phyloP scores from a whole-genome alignment of 1,284 basidiomycete species.

The Polyporus tsugae region DNA sequence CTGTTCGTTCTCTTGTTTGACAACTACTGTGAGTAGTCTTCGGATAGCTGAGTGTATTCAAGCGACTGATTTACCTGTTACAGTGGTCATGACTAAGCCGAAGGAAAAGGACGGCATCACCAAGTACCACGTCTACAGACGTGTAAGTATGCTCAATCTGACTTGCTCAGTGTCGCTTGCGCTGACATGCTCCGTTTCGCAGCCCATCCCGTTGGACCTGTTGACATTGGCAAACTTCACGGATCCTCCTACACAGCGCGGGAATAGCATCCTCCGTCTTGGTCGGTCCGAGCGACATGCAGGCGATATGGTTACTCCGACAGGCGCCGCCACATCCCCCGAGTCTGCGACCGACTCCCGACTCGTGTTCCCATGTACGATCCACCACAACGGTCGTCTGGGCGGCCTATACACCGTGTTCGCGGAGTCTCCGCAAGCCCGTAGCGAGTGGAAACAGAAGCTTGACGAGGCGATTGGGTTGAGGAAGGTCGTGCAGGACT shows the following conservation, averaged over 20 bases:
- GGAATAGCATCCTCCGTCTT: constrained; percentile 64
- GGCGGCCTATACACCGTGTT: constrained; percentile 88
- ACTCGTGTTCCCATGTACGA: constrained; percentile 82
- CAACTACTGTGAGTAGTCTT: constrained; percentile 77
- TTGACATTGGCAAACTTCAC: constrained; percentile 84
- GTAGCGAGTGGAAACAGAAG: constrained; percentile 90
- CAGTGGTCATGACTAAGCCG: constrained; percentile 89
- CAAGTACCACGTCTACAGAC: constrained; percentile 82
- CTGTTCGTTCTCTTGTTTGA: constrained; percentile 91
- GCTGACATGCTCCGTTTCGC: not conserved
- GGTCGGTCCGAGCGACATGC: constrained; percentile 46
- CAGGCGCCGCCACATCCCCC: constrained; percentile 48
- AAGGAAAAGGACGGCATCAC: constrained; percentile 77
- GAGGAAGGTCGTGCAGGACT: constrained; percentile 88
- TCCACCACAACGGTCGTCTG: constrained; percentile 85
- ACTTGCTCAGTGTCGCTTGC: not conserved
- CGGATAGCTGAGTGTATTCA: not conserved
- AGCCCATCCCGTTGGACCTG: constrained; percentile 92
- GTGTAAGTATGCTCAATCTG: constrained; percentile 55
- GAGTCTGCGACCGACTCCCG: constrained; percentile 68
- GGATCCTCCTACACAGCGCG: constrained; percentile 74
- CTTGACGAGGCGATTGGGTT: constrained; percentile 89
- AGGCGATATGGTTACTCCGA: constrained; percentile 42
- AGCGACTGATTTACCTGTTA: not conserved
- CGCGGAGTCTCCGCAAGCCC: constrained; percentile 79